Percentiles rank a stretch among this genome's conserved stretches.
These are phyloP conservation scores for Chaetoceros muelleri DNA, from an alignment of 108 stramenopile species.

Conservation along the genomic window DNA sequence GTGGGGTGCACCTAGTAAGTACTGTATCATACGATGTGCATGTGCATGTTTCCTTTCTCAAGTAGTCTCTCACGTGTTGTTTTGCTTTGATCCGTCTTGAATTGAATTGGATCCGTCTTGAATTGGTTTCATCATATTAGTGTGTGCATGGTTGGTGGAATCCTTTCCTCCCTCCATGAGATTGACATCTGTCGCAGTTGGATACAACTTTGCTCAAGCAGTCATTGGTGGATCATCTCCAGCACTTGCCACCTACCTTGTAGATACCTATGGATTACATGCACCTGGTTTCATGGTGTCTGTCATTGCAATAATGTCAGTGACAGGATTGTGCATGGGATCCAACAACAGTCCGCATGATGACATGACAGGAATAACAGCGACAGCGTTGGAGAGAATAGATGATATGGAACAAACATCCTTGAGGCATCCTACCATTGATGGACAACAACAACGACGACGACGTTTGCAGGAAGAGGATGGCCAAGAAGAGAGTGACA, in stretches of 20 bases:
- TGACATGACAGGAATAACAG: too few relatives aligned
- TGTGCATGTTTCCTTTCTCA: background rate
- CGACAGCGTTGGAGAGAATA: too few relatives aligned
- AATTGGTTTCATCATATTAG: background rate
- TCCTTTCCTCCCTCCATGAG: constrained; percentile 46
- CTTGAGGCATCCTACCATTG: too few relatives aligned
- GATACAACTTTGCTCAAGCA: constrained; percentile 67
- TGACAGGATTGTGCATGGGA: constrained; percentile 36
- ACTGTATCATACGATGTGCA: background rate
- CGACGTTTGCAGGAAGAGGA: too few relatives aligned
- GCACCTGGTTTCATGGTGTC: constrained; percentile 41
- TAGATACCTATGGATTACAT: constrained; percentile 21
- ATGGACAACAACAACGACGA: too few relatives aligned
- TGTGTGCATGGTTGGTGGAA: constrained; percentile 73
- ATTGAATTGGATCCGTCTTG: too few relatives aligned
- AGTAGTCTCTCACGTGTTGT: too few relatives aligned
- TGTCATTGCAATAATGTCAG: constrained; percentile 21
- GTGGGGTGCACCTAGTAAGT: constrained; percentile 50
- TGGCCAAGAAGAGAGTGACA: too few relatives aligned
- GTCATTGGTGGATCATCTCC: constrained; percentile 40
- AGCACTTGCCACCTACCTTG: constrained; percentile 37
- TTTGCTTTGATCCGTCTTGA: too few relatives aligned
- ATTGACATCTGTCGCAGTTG: constrained; percentile 60
- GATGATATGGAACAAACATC: too few relatives aligned
- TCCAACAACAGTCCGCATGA: too few relatives aligned